Evolutionary conservation across 2,329 filamentous ascomycete genomes (phyloP), one percentile per base, ranked within the genome.

Genomic region (Fusarium siculi): DNA sequence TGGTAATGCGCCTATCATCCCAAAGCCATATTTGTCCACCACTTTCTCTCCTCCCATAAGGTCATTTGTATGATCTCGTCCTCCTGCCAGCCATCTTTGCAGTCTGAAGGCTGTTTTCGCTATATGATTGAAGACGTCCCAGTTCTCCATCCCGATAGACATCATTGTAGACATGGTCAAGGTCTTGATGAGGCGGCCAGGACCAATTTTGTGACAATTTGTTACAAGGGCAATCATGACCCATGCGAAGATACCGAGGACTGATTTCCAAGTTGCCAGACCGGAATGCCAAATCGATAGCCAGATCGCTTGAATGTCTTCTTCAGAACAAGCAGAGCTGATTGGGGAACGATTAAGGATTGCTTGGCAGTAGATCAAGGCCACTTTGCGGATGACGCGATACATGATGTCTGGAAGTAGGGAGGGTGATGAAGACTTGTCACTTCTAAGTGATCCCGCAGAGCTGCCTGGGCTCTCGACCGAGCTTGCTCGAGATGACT

Each of bases 181-280:
- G 40, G 83, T 85, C 80, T 85, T 86, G 70, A 86, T 81, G 58
- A 86, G 85, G 21, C 85, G 81, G 32, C 83, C 83, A 32, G 84
- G 82, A 4, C 82, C 79, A 18, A 80, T 80, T 8, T 77, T 74
- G 49, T 84, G 80, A 46, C 82, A 83, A 40, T 81, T 79, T 14
- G 85, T 81, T 21, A 82, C 79, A 15, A 87, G 77, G 14, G 83
- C 81, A 52, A 87, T 68, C 69, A 85, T 79, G 30, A 86, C 78
- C 87, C 86, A 88, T 55, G 83, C 79, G 60, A 86, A 86, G 19
- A 89, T 82, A 37, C 87, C 87, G 19, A 87, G 79, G 30, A 86
- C 80, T 5, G 80, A 76, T 65, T 85, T 84, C 86, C 86, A 87
- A 9, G 80, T 81, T 6, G 83, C 77, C 39, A 87, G 78, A 4